Conservation (phyloP, 2,329 filamentous ascomycete species). For the Neobulgaria alba region DNA sequence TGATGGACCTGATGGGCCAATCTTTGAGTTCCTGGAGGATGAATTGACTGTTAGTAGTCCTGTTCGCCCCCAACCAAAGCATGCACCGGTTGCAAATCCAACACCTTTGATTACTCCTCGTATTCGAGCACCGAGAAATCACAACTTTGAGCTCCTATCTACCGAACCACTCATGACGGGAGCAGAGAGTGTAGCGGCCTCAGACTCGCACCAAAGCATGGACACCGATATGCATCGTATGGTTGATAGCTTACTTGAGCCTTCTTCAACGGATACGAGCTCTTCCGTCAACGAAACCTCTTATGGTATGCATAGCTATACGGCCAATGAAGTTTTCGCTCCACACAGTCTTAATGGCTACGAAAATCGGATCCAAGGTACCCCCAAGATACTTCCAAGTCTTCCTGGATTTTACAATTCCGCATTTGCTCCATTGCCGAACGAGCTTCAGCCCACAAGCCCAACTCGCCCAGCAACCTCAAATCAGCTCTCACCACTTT, state of each 20-base stretch:
- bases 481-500: conserved; percentile 26
- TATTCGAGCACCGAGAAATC: not conserved
- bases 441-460: conserved; percentile 31
- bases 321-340: conserved; percentile 35
- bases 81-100: not conserved
- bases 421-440: conserved; percentile 35
- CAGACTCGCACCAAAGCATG: conserved; percentile 24
- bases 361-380: conserved; percentile 27
- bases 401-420: conserved; percentile 38
- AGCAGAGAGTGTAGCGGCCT: conserved; percentile 9
- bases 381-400: conserved; percentile 26
- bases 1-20: conserved; percentile 22
- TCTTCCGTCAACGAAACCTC: conserved; percentile 35
- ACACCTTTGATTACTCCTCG: not conserved
- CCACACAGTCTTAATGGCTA: conserved; percentile 29
- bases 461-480: conserved; percentile 29
- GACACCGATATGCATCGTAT: conserved; percentile 46
- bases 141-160: not conserved
- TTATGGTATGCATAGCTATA: conserved; percentile 46
- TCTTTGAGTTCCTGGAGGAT: conserved; percentile 45
- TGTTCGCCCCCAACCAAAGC: not conserved
- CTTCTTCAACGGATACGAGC: conserved; percentile 27
- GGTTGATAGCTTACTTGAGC: conserved; percentile 46
- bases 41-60: conserved; percentile 38
- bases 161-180: too few relatives aligned